Percentiles rank a stretch among this genome's conserved stretches.
phyloP scores from a whole-genome alignment of 108 stramenopile species.

The Asterionellopsis glacialis region DNA sequence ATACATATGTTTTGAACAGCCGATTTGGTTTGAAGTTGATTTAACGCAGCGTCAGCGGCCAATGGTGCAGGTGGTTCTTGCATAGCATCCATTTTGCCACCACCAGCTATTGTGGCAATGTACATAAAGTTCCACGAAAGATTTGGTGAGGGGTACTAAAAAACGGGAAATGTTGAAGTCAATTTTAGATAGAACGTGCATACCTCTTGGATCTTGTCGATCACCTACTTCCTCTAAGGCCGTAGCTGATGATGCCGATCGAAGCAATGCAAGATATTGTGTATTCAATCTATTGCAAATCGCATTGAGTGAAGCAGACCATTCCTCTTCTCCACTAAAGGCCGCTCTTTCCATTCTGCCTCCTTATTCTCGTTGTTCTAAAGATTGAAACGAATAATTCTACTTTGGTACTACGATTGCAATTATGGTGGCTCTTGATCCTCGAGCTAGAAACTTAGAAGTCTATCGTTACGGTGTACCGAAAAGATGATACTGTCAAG shows the following conservation, averaged over 20 bases:
- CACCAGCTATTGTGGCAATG: too few relatives aligned
- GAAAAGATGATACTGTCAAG: too few relatives aligned
- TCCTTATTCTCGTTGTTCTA: too few relatives aligned
- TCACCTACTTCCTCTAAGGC: slow-evolving; percentile 30
- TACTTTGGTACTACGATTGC: too few relatives aligned
- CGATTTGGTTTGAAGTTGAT: slow-evolving; percentile 56
- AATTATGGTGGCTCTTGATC: too few relatives aligned
- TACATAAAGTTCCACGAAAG: too few relatives aligned
- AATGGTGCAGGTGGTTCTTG: slow-evolving; percentile 80
- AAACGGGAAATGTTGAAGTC: neutral
- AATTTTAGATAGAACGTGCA: neutral
- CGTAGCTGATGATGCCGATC: slow-evolving; percentile 57
- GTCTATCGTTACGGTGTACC: too few relatives aligned
- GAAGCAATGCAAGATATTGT: slow-evolving; percentile 72
- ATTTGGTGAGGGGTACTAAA: neutral
- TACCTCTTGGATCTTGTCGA: slow-evolving; percentile 25
- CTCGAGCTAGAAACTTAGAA: too few relatives aligned
- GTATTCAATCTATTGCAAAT: slow-evolving; percentile 82
- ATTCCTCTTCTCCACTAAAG: slow-evolving; percentile 41
- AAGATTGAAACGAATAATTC: too few relatives aligned
- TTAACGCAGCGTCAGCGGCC: slow-evolving; percentile 54
- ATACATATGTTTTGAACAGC: slow-evolving; percentile 81
- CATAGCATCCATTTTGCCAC: slow-evolving; percentile 57
- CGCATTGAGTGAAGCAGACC: slow-evolving; percentile 70
- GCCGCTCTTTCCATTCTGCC: too few relatives aligned